Conservation (phyloP, 306 rosid genomes). For the Begonia fuchsioides region DNA sequence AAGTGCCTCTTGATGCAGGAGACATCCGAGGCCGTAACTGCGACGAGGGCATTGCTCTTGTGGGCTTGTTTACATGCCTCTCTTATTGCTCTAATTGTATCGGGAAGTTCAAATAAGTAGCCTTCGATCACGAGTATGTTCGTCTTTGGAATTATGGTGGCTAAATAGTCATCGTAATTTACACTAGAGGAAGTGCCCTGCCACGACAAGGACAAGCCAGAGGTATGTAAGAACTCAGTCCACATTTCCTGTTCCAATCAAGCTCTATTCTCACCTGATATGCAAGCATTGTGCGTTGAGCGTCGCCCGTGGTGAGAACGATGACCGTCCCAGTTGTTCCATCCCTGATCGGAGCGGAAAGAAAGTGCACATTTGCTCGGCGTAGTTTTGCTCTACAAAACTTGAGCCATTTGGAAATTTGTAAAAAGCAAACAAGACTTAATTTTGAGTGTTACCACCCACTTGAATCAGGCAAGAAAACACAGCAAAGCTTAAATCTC, state of each 20-base stretch:
- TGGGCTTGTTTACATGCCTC: slow-evolving; percentile 77
- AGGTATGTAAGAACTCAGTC: no score
- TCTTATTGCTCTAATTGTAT: slow-evolving; percentile 54
- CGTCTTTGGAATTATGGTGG: slow-evolving; percentile 52
- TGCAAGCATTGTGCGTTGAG: slow-evolving; percentile 94
- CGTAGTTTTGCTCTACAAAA: slow-evolving; percentile 43
- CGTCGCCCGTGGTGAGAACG: slow-evolving; percentile 94
- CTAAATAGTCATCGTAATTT: slow-evolving; percentile 47
- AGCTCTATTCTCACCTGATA: slow-evolving; percentile 41
- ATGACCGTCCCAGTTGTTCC: slow-evolving; percentile 94
- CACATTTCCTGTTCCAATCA: no score
- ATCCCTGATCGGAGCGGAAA: slow-evolving; percentile 60
- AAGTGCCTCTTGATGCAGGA: slow-evolving; percentile 87
- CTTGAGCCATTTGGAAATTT: no score
- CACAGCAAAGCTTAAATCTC: no score
- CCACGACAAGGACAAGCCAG: slow-evolving; percentile 9
- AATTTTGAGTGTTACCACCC: no score
- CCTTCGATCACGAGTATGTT: slow-evolving; percentile 84
- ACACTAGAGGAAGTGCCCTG: slow-evolving; percentile 92
- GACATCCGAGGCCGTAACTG: slow-evolving; percentile 87
- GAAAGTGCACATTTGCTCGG: slow-evolving; percentile 83
- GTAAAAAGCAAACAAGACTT: no score
- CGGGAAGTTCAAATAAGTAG: slow-evolving; percentile 79
- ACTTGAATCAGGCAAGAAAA: no score
- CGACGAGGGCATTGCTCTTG: slow-evolving; percentile 61